Conservation (phyloP, 176 grass and related monocot genomes). For the Oryza rufipogon region DNA sequence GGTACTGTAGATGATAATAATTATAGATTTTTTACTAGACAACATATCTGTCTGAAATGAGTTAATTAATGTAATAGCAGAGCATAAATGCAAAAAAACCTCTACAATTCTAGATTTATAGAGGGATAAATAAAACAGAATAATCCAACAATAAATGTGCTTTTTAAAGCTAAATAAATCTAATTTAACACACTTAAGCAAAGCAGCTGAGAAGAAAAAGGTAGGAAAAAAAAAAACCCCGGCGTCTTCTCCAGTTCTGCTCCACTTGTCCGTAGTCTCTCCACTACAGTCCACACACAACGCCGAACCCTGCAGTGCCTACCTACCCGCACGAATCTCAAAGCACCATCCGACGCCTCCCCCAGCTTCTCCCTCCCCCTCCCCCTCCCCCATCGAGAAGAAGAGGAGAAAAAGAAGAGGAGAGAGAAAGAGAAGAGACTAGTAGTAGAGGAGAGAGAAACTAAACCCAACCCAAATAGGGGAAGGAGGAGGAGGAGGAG, state of each 20-base stretch:
- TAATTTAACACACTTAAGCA: background rate
- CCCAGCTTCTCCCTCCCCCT: background rate
- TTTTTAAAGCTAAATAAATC: background rate
- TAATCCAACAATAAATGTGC: background rate
- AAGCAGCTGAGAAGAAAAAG: background rate
- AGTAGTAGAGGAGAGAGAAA: conserved; percentile 37
- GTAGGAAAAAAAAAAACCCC: background rate
- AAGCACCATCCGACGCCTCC: conserved; percentile 24
- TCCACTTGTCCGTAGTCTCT: conserved; percentile 42
- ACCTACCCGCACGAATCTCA: conserved; percentile 37
- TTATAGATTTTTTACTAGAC: background rate
- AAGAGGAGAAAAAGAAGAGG: conserved; percentile 18
- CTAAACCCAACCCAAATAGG: conserved; percentile 63
- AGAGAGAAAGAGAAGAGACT: conserved; percentile 7
- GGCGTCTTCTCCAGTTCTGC: background rate
- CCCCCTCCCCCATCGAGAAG: conserved; percentile 1
- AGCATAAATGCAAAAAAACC: background rate
- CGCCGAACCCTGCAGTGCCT: background rate
- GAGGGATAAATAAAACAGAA: background rate
- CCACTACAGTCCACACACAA: conserved; percentile 29
- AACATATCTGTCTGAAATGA: background rate
- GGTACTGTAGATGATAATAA: background rate
- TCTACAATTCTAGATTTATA: background rate
- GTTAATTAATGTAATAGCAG: background rate
- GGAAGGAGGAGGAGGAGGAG: too few species aligned